Evolutionary conservation across 2,329 filamentous ascomycete species (phyloP).

Genomic region (Albifimbria verrucaria): DNA sequence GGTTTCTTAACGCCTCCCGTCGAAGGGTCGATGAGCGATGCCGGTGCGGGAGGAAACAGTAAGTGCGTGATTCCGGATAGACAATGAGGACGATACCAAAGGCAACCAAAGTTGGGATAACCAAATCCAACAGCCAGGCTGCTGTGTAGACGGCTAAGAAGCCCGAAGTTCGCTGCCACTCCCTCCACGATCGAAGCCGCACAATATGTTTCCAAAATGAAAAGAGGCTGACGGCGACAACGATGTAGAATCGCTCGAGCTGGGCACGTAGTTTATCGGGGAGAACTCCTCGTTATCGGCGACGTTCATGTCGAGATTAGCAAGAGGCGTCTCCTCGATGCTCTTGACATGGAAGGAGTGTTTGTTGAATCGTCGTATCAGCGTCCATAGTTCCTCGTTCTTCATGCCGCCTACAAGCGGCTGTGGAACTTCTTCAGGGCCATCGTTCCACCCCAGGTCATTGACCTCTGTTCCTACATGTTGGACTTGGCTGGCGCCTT

Average conservation of each 20-base stretch:
- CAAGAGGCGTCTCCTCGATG: constrained; percentile 47
- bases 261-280: constrained; percentile 79
- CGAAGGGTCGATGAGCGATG: constrained; percentile 66
- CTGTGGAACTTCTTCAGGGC: constrained; percentile 49
- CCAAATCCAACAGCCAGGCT: constrained; percentile 71
- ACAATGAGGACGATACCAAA: constrained; percentile 64
- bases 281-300: constrained; percentile 82
- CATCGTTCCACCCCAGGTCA: constrained; percentile 68
- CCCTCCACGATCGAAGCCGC: constrained; percentile 75
- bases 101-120: constrained; percentile 57
- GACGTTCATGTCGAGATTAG: constrained; percentile 74
- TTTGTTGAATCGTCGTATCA: constrained; percentile 73
- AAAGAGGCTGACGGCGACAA: constrained; percentile 65
- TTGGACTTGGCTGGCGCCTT: constrained; percentile 42
- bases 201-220: constrained; percentile 70
- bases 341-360: constrained; percentile 67
- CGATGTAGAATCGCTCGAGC: constrained; percentile 79
- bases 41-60: constrained; percentile 73
- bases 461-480: constrained; percentile 54
- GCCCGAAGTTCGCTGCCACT: constrained; percentile 62
- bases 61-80: constrained; percentile 57
- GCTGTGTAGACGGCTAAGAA: constrained; percentile 57
- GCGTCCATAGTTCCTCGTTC: constrained; percentile 72
- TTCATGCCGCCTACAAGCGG: constrained; percentile 64
- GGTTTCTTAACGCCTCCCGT: constrained; percentile 77